phyloP scores from a whole-genome alignment of 2,329 filamentous ascomycete genomes.

The Arachnopeziza araneosa region DNA sequence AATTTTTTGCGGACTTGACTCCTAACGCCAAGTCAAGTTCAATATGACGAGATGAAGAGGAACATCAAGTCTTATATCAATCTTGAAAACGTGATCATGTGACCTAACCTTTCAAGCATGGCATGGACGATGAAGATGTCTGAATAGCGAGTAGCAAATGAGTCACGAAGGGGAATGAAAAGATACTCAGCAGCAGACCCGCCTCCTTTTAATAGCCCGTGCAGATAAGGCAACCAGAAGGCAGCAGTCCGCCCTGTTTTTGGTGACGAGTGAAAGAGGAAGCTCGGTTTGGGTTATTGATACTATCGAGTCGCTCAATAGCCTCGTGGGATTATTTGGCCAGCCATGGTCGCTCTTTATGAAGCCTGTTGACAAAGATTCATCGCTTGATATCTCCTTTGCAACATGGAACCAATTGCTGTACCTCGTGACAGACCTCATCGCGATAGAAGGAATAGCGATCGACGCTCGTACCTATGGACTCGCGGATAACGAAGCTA shows the following conservation, averaged over 20 bases:
- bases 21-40: not conserved
- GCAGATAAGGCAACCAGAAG: slow-evolving; percentile 18
- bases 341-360: not conserved
- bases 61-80: not conserved
- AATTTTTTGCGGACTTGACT: not conserved
- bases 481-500: not conserved
- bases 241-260: slow-evolving; percentile 16
- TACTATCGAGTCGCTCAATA: not conserved
- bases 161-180: slow-evolving; percentile 18
- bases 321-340: not conserved
- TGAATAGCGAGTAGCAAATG: slow-evolving; percentile 7
- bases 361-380: not conserved
- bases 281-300: not conserved
- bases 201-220: slow-evolving; percentile 12
- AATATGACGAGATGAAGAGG: not conserved
- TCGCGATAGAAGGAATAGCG: not conserved
- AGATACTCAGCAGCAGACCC: slow-evolving; percentile 11
- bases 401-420: not conserved
- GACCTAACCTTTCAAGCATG: slow-evolving; percentile 5
- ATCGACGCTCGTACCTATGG: not conserved
- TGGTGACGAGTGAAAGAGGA: not conserved
- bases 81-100: slow-evolving; percentile 5
- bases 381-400: not conserved
- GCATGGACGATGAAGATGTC: not conserved
- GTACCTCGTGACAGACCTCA: not conserved